phyloP scores from a whole-genome alignment of 805 yeast genomes.

The Candida silvatica region DNA sequence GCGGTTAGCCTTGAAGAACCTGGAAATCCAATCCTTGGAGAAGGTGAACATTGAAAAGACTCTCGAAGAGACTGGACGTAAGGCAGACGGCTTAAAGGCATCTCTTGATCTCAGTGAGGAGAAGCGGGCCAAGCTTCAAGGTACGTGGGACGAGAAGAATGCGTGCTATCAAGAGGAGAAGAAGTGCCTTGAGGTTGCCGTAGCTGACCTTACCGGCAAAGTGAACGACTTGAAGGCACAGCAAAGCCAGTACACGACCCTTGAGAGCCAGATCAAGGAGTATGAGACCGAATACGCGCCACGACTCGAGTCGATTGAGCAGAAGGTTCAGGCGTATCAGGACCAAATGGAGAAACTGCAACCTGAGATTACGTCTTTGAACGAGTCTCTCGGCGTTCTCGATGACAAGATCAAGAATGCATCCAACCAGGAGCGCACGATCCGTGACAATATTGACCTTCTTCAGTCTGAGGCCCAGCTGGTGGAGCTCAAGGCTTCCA shows the following conservation, averaged over 20 bases:
- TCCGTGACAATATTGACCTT: conserved; percentile 34
- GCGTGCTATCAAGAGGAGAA: not conserved
- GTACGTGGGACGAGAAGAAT: conserved; percentile 2
- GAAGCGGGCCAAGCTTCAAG: conserved; percentile 3
- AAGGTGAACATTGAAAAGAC: conserved; percentile 30
- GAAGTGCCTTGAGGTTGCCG: conserved; percentile 2
- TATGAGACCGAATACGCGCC: conserved; percentile 16
- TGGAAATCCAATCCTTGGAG: conserved; percentile 44
- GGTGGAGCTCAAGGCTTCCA: conserved; percentile 12
- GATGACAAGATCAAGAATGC: conserved; percentile 48
- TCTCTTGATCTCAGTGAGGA: not conserved
- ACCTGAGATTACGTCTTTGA: conserved; percentile 25
- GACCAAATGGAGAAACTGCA: conserved; percentile 2
- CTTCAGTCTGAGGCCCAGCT: conserved; percentile 36
- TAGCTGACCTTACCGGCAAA: conserved; percentile 4
- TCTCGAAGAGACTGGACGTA: conserved; percentile 28
- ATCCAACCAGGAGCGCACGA: conserved; percentile 49
- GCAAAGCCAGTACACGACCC: too few species aligned
- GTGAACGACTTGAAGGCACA: conserved; percentile 29
- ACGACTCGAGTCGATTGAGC: conserved; percentile 17
- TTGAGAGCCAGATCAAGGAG: conserved; percentile 34
- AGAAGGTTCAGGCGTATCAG: conserved; percentile 19
- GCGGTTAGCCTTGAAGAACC: conserved; percentile 39
- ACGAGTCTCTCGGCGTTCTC: conserved; percentile 57
- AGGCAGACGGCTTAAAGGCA: conserved; percentile 1